Conservation (phyloP, 768 basidiomycete genomes). For the Multifurca ochricompacta region DNA sequence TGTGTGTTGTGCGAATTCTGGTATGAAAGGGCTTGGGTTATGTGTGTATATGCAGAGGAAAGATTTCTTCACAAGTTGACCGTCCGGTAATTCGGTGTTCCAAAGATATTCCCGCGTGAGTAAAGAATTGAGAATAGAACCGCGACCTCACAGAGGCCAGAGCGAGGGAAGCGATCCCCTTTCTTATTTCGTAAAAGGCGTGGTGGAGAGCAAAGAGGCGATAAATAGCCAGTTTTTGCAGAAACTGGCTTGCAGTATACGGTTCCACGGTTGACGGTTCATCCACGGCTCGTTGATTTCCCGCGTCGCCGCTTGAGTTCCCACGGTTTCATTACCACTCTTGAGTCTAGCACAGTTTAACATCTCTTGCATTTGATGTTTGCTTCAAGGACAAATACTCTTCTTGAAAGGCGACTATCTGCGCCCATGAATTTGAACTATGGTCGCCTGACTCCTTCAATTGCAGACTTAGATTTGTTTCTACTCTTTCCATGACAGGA, state of each 20-base stretch:
- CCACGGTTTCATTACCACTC: no score
- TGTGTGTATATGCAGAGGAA: not conserved
- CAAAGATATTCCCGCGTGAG: not conserved
- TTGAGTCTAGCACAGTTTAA: no score
- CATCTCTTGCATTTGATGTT: no score
- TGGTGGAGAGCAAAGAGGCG: not conserved
- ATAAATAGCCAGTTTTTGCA: not conserved
- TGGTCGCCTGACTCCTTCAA: no score
- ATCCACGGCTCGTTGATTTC: not conserved
- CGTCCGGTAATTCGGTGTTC: slow-evolving; percentile 2
- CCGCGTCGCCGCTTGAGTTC: no score
- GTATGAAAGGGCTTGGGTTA: not conserved
- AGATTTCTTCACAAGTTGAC: slow-evolving; percentile 6
- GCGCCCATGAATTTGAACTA: no score
- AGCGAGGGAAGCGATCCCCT: not conserved
- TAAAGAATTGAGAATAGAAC: not conserved
- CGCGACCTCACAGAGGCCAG: not conserved
- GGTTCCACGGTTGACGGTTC: no score
- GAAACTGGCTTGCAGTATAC: not conserved
- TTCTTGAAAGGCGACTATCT: no score
- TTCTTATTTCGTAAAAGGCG: not conserved
- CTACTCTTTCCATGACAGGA: no score
- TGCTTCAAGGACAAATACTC: no score
- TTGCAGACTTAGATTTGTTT: no score
- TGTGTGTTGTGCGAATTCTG: not conserved